These are phyloP conservation scores for Aphanocladium album DNA, from an alignment of 2,329 filamentous ascomycete genomes.

Conservation along the genomic window DNA sequence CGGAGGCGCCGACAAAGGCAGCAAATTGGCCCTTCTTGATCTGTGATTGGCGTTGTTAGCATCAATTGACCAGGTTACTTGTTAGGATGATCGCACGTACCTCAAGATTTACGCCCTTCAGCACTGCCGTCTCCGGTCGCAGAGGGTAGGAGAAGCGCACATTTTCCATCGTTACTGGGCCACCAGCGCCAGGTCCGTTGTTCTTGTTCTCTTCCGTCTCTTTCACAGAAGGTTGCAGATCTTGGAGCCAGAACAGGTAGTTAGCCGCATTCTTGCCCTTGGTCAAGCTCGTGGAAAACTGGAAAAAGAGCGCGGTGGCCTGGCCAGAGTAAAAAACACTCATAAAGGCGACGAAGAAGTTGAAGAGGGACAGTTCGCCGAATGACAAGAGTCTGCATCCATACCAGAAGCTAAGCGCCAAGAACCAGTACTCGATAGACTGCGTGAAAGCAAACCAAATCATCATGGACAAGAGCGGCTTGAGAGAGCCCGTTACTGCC, in stretches of 20 bases:
- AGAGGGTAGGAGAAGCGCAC: constrained; percentile 61
- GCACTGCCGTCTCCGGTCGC: constrained; percentile 33
- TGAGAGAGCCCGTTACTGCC: constrained; percentile 20
- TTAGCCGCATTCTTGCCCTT: constrained; percentile 45
- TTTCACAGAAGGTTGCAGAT: constrained; percentile 35
- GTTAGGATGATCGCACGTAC: constrained; percentile 22
- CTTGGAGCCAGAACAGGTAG: constrained; percentile 45
- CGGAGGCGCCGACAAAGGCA: constrained; percentile 51
- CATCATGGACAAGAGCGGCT: constrained; percentile 30
- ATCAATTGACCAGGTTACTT: constrained; percentile 21
- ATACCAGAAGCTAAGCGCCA: constrained; percentile 40
- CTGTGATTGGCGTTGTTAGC: constrained; percentile 17
- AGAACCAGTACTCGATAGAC: constrained; percentile 32
- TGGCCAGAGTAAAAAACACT: constrained; percentile 43
- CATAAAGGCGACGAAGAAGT: constrained; percentile 46
- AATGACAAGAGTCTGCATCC: constrained; percentile 32
- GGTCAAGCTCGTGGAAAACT: constrained; percentile 48
- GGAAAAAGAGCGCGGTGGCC: constrained; percentile 36
- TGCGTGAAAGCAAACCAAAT: constrained; percentile 34
- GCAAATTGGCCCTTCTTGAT: constrained; percentile 43
- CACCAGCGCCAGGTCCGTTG: constrained; percentile 29
- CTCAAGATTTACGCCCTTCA: constrained; percentile 38
- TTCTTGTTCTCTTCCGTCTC: constrained; percentile 37
- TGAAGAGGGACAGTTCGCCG: constrained; percentile 48
- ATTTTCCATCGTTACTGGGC: constrained; percentile 44